A percentile compares a stretch with the other conserved stretches of the same genome.
These are phyloP conservation scores for Penicillium coffeae DNA, from an alignment of 495 filamentous ascomycete genomes.

Conservation along the genomic window DNA sequence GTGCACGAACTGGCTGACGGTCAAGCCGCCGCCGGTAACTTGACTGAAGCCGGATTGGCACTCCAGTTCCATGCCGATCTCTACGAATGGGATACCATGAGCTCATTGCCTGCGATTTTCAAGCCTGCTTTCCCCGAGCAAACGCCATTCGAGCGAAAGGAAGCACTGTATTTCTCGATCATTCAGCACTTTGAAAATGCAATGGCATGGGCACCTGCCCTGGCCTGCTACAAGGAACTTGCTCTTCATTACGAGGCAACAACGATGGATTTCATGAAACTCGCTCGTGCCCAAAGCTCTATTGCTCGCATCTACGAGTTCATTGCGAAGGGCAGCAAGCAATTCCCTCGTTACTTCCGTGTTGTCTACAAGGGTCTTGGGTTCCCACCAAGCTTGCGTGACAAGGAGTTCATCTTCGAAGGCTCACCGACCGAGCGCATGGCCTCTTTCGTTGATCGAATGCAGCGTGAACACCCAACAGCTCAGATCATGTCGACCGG, in stretches of 20 bases:
- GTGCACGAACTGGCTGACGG: constrained; percentile 86
- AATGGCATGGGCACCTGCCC: constrained; percentile 83
- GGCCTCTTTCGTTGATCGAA: constrained; percentile 80
- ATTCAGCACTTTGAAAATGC: constrained; percentile 93
- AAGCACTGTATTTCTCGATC: constrained; percentile 87
- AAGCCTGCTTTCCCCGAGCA: constrained; percentile 80
- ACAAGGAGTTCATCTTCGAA: constrained; percentile 93
- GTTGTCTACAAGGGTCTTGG: constrained; percentile 89
- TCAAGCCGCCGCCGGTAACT: constrained; percentile 71
- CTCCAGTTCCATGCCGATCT: constrained; percentile 88
- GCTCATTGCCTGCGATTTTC: constrained; percentile 59
- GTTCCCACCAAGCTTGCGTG: constrained; percentile 73
- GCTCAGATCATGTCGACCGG: constrained; percentile 75
- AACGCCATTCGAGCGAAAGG: constrained; percentile 88
- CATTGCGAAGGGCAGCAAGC: constrained; percentile 72
- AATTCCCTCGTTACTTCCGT: constrained; percentile 84
- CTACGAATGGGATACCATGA: constrained; percentile 82
- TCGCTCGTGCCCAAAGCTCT: constrained; percentile 80
- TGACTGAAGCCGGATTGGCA: constrained; percentile 86
- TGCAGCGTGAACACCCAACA: constrained; percentile 85
- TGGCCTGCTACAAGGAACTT: constrained; percentile 89
- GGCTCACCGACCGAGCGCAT: constrained; percentile 71
- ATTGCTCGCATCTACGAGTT: constrained; percentile 92
- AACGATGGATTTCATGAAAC: constrained; percentile 86
- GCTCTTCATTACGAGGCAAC: constrained; percentile 83